Conservation (phyloP, 2,329 filamentous ascomycete species). For the Diaporthe nobilis region DNA sequence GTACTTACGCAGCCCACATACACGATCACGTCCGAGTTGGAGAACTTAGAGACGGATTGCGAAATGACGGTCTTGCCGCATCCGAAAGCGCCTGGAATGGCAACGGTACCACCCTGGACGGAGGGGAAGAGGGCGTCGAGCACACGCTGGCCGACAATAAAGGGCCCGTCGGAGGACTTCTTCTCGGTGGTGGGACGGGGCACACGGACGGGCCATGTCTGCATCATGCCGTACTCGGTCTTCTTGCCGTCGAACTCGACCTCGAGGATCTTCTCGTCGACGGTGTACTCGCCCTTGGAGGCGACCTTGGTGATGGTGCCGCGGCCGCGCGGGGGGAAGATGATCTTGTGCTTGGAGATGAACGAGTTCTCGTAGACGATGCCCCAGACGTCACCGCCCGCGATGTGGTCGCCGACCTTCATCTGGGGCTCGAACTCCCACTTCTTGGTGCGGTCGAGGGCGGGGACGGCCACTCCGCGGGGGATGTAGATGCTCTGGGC, state of each 20-base stretch:
- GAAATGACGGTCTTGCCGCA: conserved; percentile 99
- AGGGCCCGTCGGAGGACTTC: conserved; percentile 88
- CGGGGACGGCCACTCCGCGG: conserved; percentile 88
- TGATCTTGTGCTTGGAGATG: conserved; percentile 91
- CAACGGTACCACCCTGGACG: conserved; percentile 97
- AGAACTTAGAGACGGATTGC: conserved; percentile 99
- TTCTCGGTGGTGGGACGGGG: conserved; percentile 94
- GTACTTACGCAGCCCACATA: conserved; percentile 81
- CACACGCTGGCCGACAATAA: conserved; percentile 97
- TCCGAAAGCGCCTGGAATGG: conserved; percentile 97
- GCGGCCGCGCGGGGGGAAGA: conserved; percentile 89
- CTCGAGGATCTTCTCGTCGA: conserved; percentile 93
- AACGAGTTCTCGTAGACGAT: conserved; percentile 97
- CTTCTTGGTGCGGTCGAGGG: conserved; percentile 90
- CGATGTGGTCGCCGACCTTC: conserved; percentile 98
- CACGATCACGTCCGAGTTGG: conserved; percentile 98
- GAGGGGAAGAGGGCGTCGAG: conserved; percentile 95
- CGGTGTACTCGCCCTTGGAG: conserved; percentile 91
- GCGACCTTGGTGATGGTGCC: conserved; percentile 95
- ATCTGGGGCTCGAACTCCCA: conserved; percentile 94
- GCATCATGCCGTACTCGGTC: conserved; percentile 97
- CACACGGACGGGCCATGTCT: conserved; percentile 97
- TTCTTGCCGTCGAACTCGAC: conserved; percentile 98
- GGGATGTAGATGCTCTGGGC: conserved; percentile 97
- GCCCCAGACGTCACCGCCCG: conserved; percentile 96